Percentiles rank a stretch among this genome's conserved stretches.
These are phyloP conservation scores for Fomitopsis pulvina DNA, from an alignment of 768 basidiomycete species.

Conservation along the genomic window DNA sequence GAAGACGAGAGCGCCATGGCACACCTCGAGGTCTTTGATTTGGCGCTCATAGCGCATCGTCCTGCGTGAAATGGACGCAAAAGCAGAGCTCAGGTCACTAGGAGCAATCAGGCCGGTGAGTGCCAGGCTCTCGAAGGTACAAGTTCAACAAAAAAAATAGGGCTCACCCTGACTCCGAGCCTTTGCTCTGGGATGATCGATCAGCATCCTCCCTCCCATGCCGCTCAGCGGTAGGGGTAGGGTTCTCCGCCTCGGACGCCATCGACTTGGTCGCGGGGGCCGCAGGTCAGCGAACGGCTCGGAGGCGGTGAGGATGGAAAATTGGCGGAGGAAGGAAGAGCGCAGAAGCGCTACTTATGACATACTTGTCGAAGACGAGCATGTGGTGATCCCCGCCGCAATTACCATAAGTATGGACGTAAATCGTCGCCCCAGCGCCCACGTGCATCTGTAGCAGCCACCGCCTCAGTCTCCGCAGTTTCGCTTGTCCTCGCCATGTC, in stretches of 20 bases:
- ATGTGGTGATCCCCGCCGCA: not conserved
- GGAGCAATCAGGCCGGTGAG: not conserved
- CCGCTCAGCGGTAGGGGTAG: not conserved
- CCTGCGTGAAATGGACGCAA: conserved; percentile 14
- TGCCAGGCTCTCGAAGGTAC: not conserved
- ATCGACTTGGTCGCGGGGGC: not conserved
- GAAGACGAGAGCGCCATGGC: not conserved
- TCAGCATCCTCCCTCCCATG: not conserved
- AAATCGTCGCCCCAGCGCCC: not conserved
- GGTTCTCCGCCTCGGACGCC: not conserved
- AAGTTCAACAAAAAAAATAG: too few species aligned
- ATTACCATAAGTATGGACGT: not conserved
- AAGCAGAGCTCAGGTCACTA: conserved; percentile 10
- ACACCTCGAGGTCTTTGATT: conserved; percentile 21
- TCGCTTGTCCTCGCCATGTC: not conserved
- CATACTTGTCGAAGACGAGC: not conserved
- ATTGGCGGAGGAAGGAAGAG: not conserved
- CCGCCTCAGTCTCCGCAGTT: not conserved
- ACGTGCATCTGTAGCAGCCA: not conserved
- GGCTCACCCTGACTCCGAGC: not conserved
- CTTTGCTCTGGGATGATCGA: not conserved
- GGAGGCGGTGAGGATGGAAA: not conserved
- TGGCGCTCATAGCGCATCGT: conserved; percentile 17
- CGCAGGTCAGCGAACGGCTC: not conserved
- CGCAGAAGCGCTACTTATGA: not conserved